Evolutionary conservation across 306 rosid genomes (phyloP), one percentile per base, ranked within the genome.

Genomic region (Gynostemma pentaphyllum): DNA sequence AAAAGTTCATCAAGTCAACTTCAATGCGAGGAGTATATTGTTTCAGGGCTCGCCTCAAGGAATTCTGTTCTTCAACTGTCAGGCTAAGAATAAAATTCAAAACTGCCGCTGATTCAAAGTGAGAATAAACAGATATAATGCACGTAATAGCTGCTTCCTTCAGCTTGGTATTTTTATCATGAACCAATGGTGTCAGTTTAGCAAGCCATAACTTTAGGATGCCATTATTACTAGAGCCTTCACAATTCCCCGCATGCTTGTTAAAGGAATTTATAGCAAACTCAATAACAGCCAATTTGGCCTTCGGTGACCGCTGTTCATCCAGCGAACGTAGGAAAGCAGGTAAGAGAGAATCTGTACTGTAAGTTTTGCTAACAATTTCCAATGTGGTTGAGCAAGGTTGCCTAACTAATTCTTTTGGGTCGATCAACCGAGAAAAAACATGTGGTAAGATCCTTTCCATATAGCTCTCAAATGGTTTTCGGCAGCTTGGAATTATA

Each of bases 281-380:
- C 84, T 94, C 95, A 73, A 94, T 89, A 73, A 94, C 99, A 45
- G 97, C 99, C 78, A 89, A 78, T 69, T 94, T 94, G 36, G 99
- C 99, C 82, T 94, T 94, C 34, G 99, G 99, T 39, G 99, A 94
- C 59, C 99, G 77, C 64, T 94, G 99, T 74, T 94, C 99, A 79
- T 94, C 99, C 2, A 94, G 78, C 47, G 99, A 89, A 24, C 99
- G 99, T 11, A 94, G 85, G 74, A 94, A 77, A 65, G 99, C 97
- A 9, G 97, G 99, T 66, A 94, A 77, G 40, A 94, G 99, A 68
- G 91, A 83, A 76, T 94, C 99, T 57, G 75, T 70, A 64, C 90
- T 79, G 75, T 94, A 94, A n/a, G 87, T 80, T 77, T 85, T 94
- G 74, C 91, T 67, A 56, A 89, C 94, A 51, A 87, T 83, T 53